Base-by-base conservation (phyloP, 116 monocot species). In the Trichopus zeylanicus region DNA sequence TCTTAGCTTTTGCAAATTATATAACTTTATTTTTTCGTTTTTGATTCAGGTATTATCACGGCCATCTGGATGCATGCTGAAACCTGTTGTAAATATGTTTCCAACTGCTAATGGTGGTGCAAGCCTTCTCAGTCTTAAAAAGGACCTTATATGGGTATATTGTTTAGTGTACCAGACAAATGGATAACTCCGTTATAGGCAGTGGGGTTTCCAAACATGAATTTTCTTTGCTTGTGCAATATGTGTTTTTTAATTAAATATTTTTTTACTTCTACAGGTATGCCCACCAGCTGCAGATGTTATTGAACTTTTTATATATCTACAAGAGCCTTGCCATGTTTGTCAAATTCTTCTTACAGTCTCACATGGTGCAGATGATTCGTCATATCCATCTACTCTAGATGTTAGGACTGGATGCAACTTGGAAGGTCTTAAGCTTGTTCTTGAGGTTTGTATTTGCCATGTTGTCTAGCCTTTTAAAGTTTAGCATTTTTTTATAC, bases 271-370 rank as follows among this genome's bases (percentile, higher is more conserved):
- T 70, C 37, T 26, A 46, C 75, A 99, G 99, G 91, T 89, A 7
- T 99, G 92, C 57, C 73, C 82, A 38, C 86, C 84, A 67, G 88
- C 73, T 62, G 74, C 99, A 29, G 92, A 99, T 78, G 82, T 88
- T 60, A 73, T 99, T 55, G 99, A 99, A 74, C 67, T 99, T 22
- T 85, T 99, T 78, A 89, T 99, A 32, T 99, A 83, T 73, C 85
- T 99, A 51, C 74, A 55, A 53, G 92, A 99, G 72, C 99, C 99
- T 70, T 92, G 92, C 61, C 92, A 99, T 78, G 83, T 92, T 51
- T 89, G 85, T 61, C 75, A 92, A 61, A 77, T 99, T 69, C 99
- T 99, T 79, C 70, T 99, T 60, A 99, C 92, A 53, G 71, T 99
- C 60, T 73, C 98, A 61, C 85, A 88, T 71, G 99, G 83, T 60